phyloP scores from a whole-genome alignment of 805 yeast species.

The Alloascoidea hylecoeti region DNA sequence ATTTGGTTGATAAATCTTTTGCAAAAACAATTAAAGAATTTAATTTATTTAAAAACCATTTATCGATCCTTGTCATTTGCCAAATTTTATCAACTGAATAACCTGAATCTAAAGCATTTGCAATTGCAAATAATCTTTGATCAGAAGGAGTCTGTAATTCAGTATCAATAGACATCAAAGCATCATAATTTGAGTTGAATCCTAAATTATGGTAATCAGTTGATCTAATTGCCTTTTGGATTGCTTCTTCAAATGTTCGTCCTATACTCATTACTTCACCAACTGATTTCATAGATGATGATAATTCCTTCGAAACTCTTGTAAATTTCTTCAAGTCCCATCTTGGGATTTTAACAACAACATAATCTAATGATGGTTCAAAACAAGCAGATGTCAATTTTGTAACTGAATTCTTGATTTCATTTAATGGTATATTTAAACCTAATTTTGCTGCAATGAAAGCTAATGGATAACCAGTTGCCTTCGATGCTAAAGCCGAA shows the following conservation, averaged over 20 bases:
- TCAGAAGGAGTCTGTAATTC: constrained; percentile 97
- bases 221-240: constrained; percentile 93
- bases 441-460: constrained; percentile 97
- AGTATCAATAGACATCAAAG: constrained; percentile 78
- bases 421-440: constrained; percentile 80
- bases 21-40: constrained; percentile 64
- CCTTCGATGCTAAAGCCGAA: constrained; percentile 97
- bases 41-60: constrained; percentile 90
- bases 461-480: constrained; percentile 97
- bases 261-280: constrained; percentile 99
- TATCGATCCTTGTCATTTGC: constrained; percentile 83
- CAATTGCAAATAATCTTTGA: constrained; percentile 90
- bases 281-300: constrained; percentile 95
- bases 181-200: constrained; percentile 66
- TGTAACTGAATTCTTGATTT: constrained; percentile 87
- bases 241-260: constrained; percentile 93
- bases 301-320: constrained; percentile 74
- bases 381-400: constrained; percentile 90
- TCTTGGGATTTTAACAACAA: constrained; percentile 95
- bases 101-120: constrained; percentile 82
- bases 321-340: constrained; percentile 97
- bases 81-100: constrained; percentile 89
- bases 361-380: constrained; percentile 94
- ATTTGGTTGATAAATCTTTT: constrained; percentile 20
- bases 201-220: constrained; percentile 95